Conservation (phyloP, 2,329 filamentous ascomycete genomes). For the Samsoniella hepiali region DNA sequence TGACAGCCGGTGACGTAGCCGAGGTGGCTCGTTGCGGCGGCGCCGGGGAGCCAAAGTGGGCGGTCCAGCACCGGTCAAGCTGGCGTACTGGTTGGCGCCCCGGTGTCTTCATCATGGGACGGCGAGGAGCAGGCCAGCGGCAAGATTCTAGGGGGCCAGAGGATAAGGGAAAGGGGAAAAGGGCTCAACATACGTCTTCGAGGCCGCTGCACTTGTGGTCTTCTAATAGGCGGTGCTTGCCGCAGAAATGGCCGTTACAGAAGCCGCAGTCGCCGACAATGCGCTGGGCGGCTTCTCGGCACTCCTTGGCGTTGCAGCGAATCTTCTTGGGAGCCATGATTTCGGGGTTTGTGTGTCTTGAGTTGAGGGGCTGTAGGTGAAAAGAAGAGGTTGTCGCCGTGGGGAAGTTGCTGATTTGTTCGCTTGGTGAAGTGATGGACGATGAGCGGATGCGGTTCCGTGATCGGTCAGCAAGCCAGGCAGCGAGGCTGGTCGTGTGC, state of each 20-base stretch:
- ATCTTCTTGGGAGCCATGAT: constrained; percentile 71
- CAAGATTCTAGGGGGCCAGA: background rate
- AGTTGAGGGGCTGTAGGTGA: background rate
- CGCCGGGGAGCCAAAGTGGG: constrained; percentile 9
- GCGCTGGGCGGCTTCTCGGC: constrained; percentile 80
- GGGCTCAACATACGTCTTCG: constrained; percentile 65
- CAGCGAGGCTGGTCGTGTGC: constrained; percentile 8
- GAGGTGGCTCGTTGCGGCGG: constrained; percentile 7
- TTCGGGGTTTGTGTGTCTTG: background rate
- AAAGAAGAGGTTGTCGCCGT: background rate
- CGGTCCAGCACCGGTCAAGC: background rate
- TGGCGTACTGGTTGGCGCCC: constrained; percentile 8
- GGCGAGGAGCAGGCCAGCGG: background rate
- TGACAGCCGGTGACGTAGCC: constrained; percentile 19
- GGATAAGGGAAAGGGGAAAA: too few relatives aligned
- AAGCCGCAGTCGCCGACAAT: constrained; percentile 97
- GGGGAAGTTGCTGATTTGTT: background rate
- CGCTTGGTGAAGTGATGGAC: background rate
- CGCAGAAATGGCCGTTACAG: constrained; percentile 91
- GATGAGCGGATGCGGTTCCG: constrained; percentile 7
- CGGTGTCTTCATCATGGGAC: background rate
- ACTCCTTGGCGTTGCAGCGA: constrained; percentile 85
- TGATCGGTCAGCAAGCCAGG: constrained; percentile 12
- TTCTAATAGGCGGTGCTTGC: constrained; percentile 89
- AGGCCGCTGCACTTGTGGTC: constrained; percentile 90